These are phyloP conservation scores for Oemleria cerasiformis DNA, from an alignment of 306 rosid species.

Conservation along the genomic window DNA sequence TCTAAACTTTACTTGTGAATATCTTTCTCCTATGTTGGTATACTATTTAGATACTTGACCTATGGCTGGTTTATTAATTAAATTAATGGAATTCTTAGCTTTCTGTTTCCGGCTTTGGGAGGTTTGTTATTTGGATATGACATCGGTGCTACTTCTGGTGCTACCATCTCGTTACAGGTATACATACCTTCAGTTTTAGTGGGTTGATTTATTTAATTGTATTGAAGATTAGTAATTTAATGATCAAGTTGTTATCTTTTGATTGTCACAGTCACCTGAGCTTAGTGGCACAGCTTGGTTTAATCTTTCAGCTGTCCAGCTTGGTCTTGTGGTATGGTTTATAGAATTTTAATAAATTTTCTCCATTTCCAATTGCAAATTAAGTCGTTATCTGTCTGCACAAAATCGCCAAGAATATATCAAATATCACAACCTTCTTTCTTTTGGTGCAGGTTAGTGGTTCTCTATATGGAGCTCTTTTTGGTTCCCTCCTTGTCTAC, in stretches of 20 bases:
- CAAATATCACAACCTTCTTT: neutral
- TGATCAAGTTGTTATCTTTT: conserved; percentile 12
- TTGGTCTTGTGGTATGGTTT: conserved; percentile 86
- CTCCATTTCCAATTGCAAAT: conserved; percentile 12
- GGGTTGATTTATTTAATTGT: conserved; percentile 8
- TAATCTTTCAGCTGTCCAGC: conserved; percentile 75
- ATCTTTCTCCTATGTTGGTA: conserved; percentile 6
- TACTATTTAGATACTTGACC: neutral
- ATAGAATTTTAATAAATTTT: conserved; percentile 13
- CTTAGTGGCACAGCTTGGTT: conserved; percentile 86
- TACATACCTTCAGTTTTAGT: conserved; percentile 22
- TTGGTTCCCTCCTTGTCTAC: conserved; percentile 76
- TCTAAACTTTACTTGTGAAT: neutral
- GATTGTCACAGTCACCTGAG: conserved; percentile 71
- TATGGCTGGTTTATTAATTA: conserved; percentile 9
- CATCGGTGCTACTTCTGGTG: conserved; percentile 97
- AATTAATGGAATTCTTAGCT: conserved; percentile 45
- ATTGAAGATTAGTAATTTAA: conserved; percentile 9
- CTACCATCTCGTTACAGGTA: conserved; percentile 84
- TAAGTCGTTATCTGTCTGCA: conserved; percentile 1
- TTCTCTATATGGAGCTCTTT: conserved; percentile 92
- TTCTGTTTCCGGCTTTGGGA: conserved; percentile 92
- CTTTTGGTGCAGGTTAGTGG: conserved; percentile 68
- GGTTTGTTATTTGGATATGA: conserved; percentile 95
- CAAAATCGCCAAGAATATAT: neutral